Evolutionary conservation across 2,329 filamentous ascomycete species (phyloP), one percentile per base, ranked within the genome.

Genomic region (Lasiodiplodia theobromae): DNA sequence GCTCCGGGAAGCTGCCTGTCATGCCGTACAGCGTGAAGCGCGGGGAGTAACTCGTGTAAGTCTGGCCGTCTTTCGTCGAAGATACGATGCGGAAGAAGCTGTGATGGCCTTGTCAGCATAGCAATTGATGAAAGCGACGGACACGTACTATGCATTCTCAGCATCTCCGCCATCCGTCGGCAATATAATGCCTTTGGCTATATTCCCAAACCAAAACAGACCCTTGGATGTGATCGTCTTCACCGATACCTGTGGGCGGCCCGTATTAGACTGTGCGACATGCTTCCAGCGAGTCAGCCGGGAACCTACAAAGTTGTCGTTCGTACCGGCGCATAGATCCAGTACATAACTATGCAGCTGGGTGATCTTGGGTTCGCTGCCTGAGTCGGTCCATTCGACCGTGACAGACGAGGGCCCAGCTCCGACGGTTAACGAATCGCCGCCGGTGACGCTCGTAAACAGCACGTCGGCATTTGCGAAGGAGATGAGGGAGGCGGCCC

Each of bases 21-120:
- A 92, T 91, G 72, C 84, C 85, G 12, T 82, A 82, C 65, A 91
- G 80, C n/a, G 86, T 85, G 78, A 92, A 92, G 70, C 89, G 88
- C 62, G 81, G 73, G 12, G 89, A 91, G 75, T 85, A 91, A 73
- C 86, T 88, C 68, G 84, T 86, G 23, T 88, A 80, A 4, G 83
- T 85, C 38, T 85, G 85, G 47, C 87, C 85, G n/a, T 83, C 82
- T 21, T 82, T 81, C 5, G 83, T 84, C 7, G 83, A 82, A 18
- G 88, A 86, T 68, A 86, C 79, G 77, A 91, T 88, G 58, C 75
- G 76, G 70, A 79, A 62, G 68, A 79, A 77, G 68, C 77, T 77
- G 34, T 28, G 31, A 57, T 11, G 3, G 25, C 2, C 38, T 12
- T 34, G 58, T 73, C 69, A 38, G 72, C 54, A 56, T 14, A n/a